A percentile compares a stretch with the other conserved stretches of the same genome.
phyloP scores from a whole-genome alignment of 352 stramenopile species.

The Phytophthora podocarpi region DNA sequence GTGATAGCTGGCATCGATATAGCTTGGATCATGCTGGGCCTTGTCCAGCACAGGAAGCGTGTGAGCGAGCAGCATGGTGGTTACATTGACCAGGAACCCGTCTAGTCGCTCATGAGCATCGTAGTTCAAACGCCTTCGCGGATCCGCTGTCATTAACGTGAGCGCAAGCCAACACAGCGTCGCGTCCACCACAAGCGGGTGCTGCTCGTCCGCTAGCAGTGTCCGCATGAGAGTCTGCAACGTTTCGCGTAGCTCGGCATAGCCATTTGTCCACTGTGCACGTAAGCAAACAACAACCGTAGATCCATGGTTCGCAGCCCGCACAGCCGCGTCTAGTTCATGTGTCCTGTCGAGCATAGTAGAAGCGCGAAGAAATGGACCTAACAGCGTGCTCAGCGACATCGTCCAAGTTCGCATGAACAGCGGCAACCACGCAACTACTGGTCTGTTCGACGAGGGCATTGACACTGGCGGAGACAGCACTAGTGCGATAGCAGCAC shows the following conservation, averaged over 20 bases:
- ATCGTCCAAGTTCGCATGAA: constrained; percentile 56
- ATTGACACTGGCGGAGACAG: constrained; percentile 26
- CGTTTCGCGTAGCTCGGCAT: constrained; percentile 33
- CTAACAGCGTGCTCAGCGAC: constrained; percentile 61
- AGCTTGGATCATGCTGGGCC: constrained; percentile 20
- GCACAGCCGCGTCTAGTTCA: constrained; percentile 48
- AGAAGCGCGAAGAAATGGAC: constrained; percentile 66
- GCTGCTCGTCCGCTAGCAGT: constrained; percentile 44
- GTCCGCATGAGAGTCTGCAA: constrained; percentile 39
- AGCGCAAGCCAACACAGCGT: constrained; percentile 62
- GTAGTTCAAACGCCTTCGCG: constrained; percentile 51
- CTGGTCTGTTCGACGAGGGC: constrained; percentile 16
- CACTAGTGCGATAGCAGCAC: constrained; percentile 45
- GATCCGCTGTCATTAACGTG: constrained; percentile 50
- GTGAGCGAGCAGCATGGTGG: constrained; percentile 48
- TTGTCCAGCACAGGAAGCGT: constrained; percentile 44
- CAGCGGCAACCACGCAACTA: constrained; percentile 45
- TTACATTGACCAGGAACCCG: constrained; percentile 75
- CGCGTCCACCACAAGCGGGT: constrained; percentile 61
- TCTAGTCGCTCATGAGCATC: constrained; percentile 62
- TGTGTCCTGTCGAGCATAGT: constrained; percentile 68
- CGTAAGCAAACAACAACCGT: constrained; percentile 38
- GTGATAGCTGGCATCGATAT: constrained; percentile 63
- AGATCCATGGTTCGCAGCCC: constrained; percentile 23
- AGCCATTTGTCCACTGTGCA: constrained; percentile 58